These are phyloP conservation scores for Groenewaldozyma sp. DNA, from an alignment of 1,139 yeast species.

Conservation along the genomic window DNA sequence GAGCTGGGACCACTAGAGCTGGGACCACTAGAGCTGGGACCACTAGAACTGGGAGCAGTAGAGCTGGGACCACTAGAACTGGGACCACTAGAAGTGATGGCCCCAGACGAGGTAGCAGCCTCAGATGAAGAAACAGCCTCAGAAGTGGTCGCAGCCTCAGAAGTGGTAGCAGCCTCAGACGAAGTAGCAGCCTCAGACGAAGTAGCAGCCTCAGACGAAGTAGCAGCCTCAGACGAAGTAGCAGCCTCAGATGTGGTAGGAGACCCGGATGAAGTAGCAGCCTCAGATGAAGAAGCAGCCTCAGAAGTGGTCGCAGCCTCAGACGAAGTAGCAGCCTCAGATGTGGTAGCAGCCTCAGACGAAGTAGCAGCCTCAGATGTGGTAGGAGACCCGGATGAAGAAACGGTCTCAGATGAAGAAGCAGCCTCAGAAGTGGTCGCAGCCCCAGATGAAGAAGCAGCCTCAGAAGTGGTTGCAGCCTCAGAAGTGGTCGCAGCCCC, in stretches of 20 bases:
- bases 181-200: slow-evolving; percentile 1
- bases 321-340: too few species aligned
- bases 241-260: too few species aligned
- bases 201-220: too few species aligned
- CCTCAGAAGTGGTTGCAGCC: background rate
- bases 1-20: background rate
- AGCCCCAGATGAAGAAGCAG: too few species aligned
- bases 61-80: background rate
- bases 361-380: too few species aligned
- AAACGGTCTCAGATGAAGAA: too few species aligned
- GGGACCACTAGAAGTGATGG: background rate
- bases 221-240: too few species aligned
- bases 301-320: too few species aligned
- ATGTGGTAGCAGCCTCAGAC: too few species aligned
- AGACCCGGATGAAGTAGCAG: background rate
- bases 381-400: too few species aligned
- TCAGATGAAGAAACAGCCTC: background rate
- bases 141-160: background rate
- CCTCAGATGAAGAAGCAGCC: too few species aligned
- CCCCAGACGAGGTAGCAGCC: background rate
- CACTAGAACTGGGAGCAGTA: background rate
- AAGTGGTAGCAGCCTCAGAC: background rate
- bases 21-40: background rate
- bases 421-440: too few species aligned
- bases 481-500: background rate